Evolutionary conservation across 257 asterid genomes (phyloP).

Genomic region (Lycium barbarum): DNA sequence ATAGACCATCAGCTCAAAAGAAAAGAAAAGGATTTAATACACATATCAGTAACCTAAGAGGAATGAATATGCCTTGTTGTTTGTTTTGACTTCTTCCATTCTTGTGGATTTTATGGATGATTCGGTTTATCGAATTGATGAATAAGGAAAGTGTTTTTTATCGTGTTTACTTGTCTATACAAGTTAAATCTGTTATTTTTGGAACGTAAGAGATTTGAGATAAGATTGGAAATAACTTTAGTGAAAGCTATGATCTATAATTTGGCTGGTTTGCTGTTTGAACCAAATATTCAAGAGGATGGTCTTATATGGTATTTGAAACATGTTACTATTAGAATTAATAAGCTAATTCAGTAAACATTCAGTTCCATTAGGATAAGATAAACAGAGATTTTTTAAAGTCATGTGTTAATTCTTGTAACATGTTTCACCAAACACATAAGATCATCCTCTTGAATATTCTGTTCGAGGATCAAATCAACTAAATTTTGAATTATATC

Average conservation of each 20-base stretch:
- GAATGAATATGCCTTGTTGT: not conserved
- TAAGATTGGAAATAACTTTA: not conserved
- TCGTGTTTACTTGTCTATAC: not conserved
- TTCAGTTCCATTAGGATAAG: not conserved
- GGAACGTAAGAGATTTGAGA: not conserved
- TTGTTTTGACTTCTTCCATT: not conserved
- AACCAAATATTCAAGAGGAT: not conserved
- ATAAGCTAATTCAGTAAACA: not conserved
- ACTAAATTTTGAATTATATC: no score
- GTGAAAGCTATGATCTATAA: not conserved
- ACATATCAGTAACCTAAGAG: not conserved
- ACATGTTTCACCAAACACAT: not conserved
- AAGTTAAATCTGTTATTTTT: not conserved
- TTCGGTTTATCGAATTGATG: not conserved
- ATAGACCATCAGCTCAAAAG: no score
- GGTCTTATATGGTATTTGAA: not conserved
- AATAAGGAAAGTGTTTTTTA: not conserved
- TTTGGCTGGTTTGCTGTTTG: not conserved
- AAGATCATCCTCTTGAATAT: not conserved
- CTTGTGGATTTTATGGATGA: not conserved
- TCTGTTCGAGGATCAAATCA: not conserved
- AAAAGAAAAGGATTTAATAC: not conserved
- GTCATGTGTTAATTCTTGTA: not conserved
- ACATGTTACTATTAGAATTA: not conserved
- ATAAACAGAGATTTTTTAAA: not conserved